A percentile compares a stretch with the other conserved stretches of the same genome.
phyloP scores from a whole-genome alignment of 23 red algal species.

The Gracilaria caudata region DNA sequence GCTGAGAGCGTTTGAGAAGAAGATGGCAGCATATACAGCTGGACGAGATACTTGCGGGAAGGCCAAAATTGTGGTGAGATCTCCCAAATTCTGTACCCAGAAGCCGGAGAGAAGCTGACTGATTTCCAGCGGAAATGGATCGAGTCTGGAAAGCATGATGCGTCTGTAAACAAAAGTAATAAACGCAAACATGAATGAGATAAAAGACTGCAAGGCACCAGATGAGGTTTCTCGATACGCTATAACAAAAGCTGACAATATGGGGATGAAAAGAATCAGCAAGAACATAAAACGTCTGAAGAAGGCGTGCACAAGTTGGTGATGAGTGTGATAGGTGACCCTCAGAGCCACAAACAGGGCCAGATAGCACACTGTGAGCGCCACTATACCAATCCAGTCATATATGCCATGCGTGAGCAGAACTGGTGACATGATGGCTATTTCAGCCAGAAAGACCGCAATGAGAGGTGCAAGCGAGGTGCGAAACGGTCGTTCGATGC shows the following conservation, averaged over 20 bases:
- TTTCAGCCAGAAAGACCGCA: constrained; percentile 59
- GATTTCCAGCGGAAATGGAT: constrained; percentile 73
- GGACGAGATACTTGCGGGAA: constrained; percentile 64
- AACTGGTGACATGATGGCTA: constrained; percentile 52
- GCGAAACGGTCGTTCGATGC: constrained; percentile 62
- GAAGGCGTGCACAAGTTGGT: constrained; percentile 47
- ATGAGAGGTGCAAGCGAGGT: constrained; percentile 37
- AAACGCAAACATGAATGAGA: constrained; percentile 59
- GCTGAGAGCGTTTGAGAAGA: constrained; percentile 37
- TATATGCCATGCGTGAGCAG: constrained; percentile 43
- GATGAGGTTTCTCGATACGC: constrained; percentile 59
- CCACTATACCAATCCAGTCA: constrained; percentile 61
- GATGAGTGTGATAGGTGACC: constrained; percentile 23
- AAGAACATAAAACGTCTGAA: constrained; percentile 70
- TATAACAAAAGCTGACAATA: constrained; percentile 53
- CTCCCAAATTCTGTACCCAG: constrained; percentile 74
- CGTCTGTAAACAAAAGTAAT: constrained; percentile 71
- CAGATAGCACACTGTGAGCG: constrained; percentile 58
- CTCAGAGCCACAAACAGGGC: constrained; percentile 40
- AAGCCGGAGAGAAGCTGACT: constrained; percentile 71
- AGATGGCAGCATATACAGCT: constrained; percentile 52
- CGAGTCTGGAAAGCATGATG: constrained; percentile 78
- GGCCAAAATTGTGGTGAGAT: constrained; percentile 51
- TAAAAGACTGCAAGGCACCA: constrained; percentile 30
- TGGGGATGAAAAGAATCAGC: constrained; percentile 65